phyloP scores from a whole-genome alignment of 345 rosid genomes.

The Aquilaria yunnanensis region DNA sequence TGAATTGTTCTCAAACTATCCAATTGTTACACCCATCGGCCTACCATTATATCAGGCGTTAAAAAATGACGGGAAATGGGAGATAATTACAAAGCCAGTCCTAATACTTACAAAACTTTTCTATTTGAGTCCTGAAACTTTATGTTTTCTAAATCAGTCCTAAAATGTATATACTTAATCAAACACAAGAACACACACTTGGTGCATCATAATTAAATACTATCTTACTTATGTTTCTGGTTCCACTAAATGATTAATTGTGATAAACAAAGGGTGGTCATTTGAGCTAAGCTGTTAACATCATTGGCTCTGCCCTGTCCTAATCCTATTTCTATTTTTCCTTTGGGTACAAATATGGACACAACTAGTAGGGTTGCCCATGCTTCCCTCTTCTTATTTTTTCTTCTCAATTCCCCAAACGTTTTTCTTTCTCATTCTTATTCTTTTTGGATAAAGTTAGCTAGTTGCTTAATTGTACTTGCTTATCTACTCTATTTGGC shows the following conservation, averaged over 20 bases:
- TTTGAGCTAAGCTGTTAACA: slow-evolving; percentile 16
- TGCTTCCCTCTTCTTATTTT: slow-evolving; percentile 5
- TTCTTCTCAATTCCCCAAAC: slow-evolving; percentile 7
- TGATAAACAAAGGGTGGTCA: slow-evolving; percentile 1
- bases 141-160: no score
- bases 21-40: no score
- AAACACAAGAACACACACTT: not conserved
- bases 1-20: no score
- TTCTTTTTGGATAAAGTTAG: slow-evolving; percentile 12
- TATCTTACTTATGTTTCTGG: slow-evolving; percentile 1
- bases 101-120: no score
- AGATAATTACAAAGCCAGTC: no score
- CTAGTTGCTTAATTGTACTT: not conserved
- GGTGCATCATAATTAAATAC: no score
- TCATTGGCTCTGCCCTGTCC: slow-evolving; percentile 11
- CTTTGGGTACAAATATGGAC: slow-evolving; percentile 9
- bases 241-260: slow-evolving; percentile 3
- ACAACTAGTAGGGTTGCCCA: slow-evolving; percentile 4
- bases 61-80: no score
- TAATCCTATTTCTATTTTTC: slow-evolving; percentile 3
- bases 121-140: no score
- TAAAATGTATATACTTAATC: no score
- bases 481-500: not conserved
- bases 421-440: slow-evolving; percentile 1
- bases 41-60: no score